Conservation (phyloP, 768 basidiomycete species). For the Collybia sp. region DNA sequence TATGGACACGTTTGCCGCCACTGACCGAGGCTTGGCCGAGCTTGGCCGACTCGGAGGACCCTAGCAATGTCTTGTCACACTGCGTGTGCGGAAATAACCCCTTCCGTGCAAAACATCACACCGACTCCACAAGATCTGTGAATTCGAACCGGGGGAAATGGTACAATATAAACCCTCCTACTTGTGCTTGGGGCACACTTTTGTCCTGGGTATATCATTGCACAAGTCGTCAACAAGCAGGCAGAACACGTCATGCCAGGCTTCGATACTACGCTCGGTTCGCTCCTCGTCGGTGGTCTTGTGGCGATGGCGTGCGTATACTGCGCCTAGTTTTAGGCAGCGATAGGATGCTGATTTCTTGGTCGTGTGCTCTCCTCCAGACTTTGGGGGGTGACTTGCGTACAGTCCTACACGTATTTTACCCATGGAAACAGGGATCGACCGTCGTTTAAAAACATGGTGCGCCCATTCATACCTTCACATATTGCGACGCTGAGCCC, state of each 20-base stretch:
- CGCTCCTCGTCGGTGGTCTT: slow-evolving; percentile 49
- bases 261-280: slow-evolving; percentile 49
- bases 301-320: slow-evolving; percentile 45
- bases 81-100: too few species aligned
- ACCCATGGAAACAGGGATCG: slow-evolving; percentile 28
- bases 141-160: too few species aligned
- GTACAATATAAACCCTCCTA: too few species aligned
- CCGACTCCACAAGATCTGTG: too few species aligned
- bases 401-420: slow-evolving; percentile 52
- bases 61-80: too few species aligned
- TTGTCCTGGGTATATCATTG: too few species aligned
- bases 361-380: slow-evolving; percentile 21
- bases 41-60: too few species aligned
- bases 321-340: background rate
- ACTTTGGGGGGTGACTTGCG: slow-evolving; percentile 56
- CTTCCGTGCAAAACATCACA: too few species aligned
- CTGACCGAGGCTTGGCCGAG: too few species aligned
- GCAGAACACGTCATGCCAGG: slow-evolving; percentile 1
- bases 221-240: too few species aligned
- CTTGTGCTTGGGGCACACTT: too few species aligned
- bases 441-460: slow-evolving; percentile 28
- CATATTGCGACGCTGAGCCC: background rate
- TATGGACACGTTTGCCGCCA: too few species aligned
- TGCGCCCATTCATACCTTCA: slow-evolving; percentile 13
- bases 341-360: background rate